Evolutionary conservation across 1,284 basidiomycete genomes (phyloP).

Genomic region (Testicularia cyperi): DNA sequence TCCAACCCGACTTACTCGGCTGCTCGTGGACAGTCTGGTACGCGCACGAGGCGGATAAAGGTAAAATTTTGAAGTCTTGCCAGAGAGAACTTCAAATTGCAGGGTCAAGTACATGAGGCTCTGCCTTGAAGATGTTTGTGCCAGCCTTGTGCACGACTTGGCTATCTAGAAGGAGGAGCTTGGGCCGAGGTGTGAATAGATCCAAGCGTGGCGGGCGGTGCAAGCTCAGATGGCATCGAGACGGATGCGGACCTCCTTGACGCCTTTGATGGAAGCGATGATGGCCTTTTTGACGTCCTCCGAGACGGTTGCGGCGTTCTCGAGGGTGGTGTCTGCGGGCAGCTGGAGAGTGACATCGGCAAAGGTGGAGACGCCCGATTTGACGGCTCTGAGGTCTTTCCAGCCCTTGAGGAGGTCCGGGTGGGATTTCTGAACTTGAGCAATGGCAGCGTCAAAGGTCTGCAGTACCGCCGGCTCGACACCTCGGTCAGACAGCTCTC

Average conservation of each 20-base stretch:
- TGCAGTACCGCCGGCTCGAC: slow-evolving; percentile 68
- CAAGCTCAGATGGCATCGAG: slow-evolving; percentile 18
- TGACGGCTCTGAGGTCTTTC: slow-evolving; percentile 46
- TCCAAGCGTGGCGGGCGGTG: no score
- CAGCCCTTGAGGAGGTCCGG: slow-evolving; percentile 33
- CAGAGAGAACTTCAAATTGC: no score
- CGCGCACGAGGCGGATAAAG: no score
- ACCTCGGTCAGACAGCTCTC: slow-evolving; percentile 82
- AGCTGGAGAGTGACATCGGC: slow-evolving; percentile 49
- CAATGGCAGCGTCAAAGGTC: slow-evolving; percentile 66
- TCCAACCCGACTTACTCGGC: no score
- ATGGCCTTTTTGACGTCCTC: slow-evolving; percentile 25
- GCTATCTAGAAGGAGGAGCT: no score
- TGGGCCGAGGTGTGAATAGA: no score
- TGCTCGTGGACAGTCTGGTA: no score
- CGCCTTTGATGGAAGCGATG: slow-evolving; percentile 25
- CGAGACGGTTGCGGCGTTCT: slow-evolving; percentile 36
- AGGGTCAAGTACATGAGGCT: no score
- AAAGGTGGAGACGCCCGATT: slow-evolving; percentile 49
- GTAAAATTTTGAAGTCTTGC: no score
- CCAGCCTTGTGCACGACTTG: no score
- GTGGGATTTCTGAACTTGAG: slow-evolving; percentile 8
- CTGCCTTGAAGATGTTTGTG: no score
- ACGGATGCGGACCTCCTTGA: slow-evolving; percentile 43
- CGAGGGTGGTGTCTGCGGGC: slow-evolving; percentile 27